Conservation (phyloP, 2,329 filamentous ascomycete genomes). For the Penicillium sp. region DNA sequence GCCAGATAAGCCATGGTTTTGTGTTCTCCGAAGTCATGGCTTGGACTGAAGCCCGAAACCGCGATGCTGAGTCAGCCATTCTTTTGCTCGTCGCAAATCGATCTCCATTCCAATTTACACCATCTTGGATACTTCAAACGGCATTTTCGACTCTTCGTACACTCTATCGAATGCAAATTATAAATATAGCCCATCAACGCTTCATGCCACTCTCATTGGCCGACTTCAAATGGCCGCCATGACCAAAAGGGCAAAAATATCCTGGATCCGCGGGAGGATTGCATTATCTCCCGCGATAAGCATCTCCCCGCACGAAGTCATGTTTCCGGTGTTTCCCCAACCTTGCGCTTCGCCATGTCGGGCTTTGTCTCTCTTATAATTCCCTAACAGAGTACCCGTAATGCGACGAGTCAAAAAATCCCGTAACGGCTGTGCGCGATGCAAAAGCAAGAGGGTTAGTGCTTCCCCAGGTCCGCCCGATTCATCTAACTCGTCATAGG, state of each 20-base stretch:
- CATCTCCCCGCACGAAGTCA: constrained; percentile 16
- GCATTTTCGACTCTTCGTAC: not conserved
- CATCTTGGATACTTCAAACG: not conserved
- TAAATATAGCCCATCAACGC: not conserved
- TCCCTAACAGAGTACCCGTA: not conserved
- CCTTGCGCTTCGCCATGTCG: constrained; percentile 7
- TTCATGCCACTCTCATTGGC: not conserved
- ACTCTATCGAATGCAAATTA: not conserved
- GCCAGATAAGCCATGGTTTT: constrained; percentile 6
- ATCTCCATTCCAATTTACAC: not conserved
- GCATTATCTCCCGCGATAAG: constrained; percentile 9
- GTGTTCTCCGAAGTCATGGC: not conserved
- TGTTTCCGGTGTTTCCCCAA: not conserved
- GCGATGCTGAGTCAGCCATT: constrained; percentile 3
- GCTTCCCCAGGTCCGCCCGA: not conserved
- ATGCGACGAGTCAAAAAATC: constrained; percentile 45
- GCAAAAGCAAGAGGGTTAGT: constrained; percentile 42
- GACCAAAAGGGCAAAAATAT: constrained; percentile 16
- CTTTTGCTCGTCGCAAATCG: not conserved
- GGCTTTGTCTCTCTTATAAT: constrained; percentile 4
- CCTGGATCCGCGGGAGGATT: constrained; percentile 1
- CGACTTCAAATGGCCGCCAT: not conserved
- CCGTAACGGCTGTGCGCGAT: constrained; percentile 42
- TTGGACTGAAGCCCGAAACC: not conserved
- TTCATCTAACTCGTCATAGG: constrained; percentile 20